Base-by-base conservation (phyloP, 2,329 filamentous ascomycete species). In the Clonostachys rhizophaga region DNA sequence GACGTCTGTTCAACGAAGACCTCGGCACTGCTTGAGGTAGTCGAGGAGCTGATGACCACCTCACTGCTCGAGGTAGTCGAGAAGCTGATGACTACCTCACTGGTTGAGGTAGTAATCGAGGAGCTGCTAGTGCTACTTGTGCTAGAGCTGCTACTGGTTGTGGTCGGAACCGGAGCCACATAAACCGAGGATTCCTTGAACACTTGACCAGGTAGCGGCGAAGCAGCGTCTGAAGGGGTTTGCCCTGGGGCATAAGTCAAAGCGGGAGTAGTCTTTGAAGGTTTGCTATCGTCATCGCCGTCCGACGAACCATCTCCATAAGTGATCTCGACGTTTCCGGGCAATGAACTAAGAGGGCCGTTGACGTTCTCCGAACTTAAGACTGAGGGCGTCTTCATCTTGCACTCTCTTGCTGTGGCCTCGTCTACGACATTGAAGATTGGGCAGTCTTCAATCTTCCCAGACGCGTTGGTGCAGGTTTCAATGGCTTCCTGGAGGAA, bases 401-500 rank as follows among this genome's bases (percentile, higher is more conserved):
- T 71, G 71, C 91, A 95, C 49, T 78, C 56, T 2, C 75, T 71
- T 1, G 66, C 63, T 24, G 82, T 74, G 41, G 59, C 63, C 65
- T 92, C 74, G 45, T 66, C 66, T 62, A 91, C 83, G 47, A 95
- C 71, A 45, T 75, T 70, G 68, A 96, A 96, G 33, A 94, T 55
- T 1, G 79, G 68, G 69, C 91, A 96, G 64, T 91, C 89, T 40
- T 75, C 58, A 42, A 95, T 81, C 40, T 72, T 58, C 34, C 91
- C 91, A 10, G 81, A 83, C 1, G 58, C 60, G 65, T 83, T 87
- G 45, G 85, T 92, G 77, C 91, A 96, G 8, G 73, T 78, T 42
- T 91, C 65, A 51, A 91, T 74, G n/a, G 89, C 89, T 6, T 76
- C 45, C 64, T 91, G 82, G 35, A 94, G 76, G 65, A 89, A 83